Evolutionary conservation across 495 filamentous ascomycete genomes (phyloP), one percentile per base, ranked within the genome.

Genomic region (Rusavskia elegans): DNA sequence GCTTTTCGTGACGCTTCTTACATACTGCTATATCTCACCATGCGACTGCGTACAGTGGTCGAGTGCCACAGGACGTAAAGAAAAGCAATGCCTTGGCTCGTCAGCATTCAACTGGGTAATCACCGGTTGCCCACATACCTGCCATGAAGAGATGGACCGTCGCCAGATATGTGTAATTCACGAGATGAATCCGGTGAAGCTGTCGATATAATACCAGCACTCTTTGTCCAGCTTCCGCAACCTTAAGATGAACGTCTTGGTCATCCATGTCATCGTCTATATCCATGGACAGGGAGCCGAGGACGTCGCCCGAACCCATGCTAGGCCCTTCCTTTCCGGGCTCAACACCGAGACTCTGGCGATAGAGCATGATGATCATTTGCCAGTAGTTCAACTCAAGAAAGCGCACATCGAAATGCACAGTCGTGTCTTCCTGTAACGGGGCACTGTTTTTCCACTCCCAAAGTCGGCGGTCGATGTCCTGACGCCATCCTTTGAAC

Each of bases 61-160:
- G 90, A 95, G 63, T 97, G 92, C 90, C 90, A 97, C 41, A 97
- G 90, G 16, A 92, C 88, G 63, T 95, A 97, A 5, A 97, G 76
- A 64, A 95, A 97, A 5, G 90, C 92, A 48, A 96, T 95, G 20
- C 89, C 80, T 83, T 53, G 37, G 13, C 6, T 16, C 23, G 52
- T 53, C 42, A 54, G 52, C 52, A 29, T 52, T 37, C 13, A 13
- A 27, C 46, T 3, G 21, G 7, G 5, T 11, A 37, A 20, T 20
- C 8, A 40, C 49, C 25, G 10, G 5, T 30, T 27, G 14, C 27
- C 27, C 45, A 58, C 68, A 60, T 72, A 81, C 81, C 90, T 17
- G 90, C 89, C 85, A 95, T 95, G 66, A 97, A 97, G 17, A 96
- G 73, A 66, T 97, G 90, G 63, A 96, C 90, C 2, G 90, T 96